These are phyloP conservation scores for Penicillium sp. DNA, from an alignment of 2,329 filamentous ascomycete species.

Conservation along the genomic window DNA sequence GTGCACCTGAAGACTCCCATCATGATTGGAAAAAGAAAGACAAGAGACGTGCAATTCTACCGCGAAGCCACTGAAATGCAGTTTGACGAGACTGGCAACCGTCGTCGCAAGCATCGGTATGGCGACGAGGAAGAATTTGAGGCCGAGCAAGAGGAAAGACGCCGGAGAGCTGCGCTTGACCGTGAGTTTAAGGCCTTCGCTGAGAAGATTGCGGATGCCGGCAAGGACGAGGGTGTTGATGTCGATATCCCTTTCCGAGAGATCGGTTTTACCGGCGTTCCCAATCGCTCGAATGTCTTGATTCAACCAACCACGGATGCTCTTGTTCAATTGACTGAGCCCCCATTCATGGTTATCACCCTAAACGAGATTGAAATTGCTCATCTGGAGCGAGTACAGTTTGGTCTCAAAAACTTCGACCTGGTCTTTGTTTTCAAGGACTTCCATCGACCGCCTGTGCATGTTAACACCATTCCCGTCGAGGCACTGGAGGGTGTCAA, in stretches of 20 bases:
- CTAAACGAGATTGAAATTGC: slow-evolving; percentile 94
- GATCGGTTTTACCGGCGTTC: slow-evolving; percentile 93
- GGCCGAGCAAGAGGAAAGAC: slow-evolving; percentile 92
- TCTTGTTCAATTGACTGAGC: slow-evolving; percentile 92
- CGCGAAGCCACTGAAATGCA: slow-evolving; percentile 97
- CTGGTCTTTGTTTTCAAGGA: slow-evolving; percentile 98
- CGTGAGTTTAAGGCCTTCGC: slow-evolving; percentile 94
- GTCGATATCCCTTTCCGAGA: slow-evolving; percentile 97
- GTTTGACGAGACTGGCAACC: slow-evolving; percentile 96
- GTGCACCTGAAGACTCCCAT: slow-evolving; percentile 97
- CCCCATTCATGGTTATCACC: slow-evolving; percentile 92
- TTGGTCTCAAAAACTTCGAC: slow-evolving; percentile 98
- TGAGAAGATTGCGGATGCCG: slow-evolving; percentile 95
- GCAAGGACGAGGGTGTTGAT: slow-evolving; percentile 81
- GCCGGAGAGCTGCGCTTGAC: slow-evolving; percentile 85
- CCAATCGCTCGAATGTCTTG: slow-evolving; percentile 89
- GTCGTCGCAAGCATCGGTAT: slow-evolving; percentile 95
- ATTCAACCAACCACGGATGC: slow-evolving; percentile 96
- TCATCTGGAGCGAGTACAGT: slow-evolving; percentile 74
- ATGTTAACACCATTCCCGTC: slow-evolving; percentile 97
- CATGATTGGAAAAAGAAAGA: slow-evolving; percentile 98
- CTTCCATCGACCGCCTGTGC: slow-evolving; percentile 80
- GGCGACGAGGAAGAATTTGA: slow-evolving; percentile 99
- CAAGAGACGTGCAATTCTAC: slow-evolving; percentile 97
- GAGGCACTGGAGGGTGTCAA: slow-evolving; percentile 93